Evolutionary conservation across 495 filamentous ascomycete species (phyloP), one percentile per base, ranked within the genome.

Genomic region (Cairneyella variabilis): DNA sequence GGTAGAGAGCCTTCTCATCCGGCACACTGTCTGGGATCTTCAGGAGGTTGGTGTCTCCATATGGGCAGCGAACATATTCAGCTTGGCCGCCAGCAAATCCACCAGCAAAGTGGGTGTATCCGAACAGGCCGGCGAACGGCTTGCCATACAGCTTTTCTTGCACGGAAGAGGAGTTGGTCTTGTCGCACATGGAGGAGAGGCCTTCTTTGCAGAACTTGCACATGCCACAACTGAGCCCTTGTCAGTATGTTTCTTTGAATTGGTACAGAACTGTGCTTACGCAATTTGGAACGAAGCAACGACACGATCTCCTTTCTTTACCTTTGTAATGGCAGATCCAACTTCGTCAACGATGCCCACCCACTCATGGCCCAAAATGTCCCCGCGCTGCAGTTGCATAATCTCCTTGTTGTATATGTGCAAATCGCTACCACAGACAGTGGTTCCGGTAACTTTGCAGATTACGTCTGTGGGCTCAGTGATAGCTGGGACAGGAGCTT

Each of bases 311-410:
- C 90, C 90, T 47, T 74, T 74, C 59, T 84, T 78, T 39, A 84
- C 67, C 0, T 74, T 78, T 38, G 67, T 82, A 3, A 84, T 77
- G 0, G 57, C 76, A 0, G 80, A 69, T 0, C 90, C 90, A 8
- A 88, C 76, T 16, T 79, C 74, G 36, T 91, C 88, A 5, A 93
- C 83, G 18, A 89, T 69, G 28, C 91, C 90, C 60, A 86, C 90
- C 72, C 89, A 93, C 60, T 95, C 90, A 63, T 96, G 89, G 43
- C 90, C 90, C 0, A 95, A 76, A 44, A 95, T 90, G 68, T 96
- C 90, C 37, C 91, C 89, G 58, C 88, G 84, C 55, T 84, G 70
- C 28, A 95, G 60, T 60, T 93, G 78, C 7, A 91, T 69, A 25
- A 95, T 77, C 22, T 73, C 69, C 30, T 82, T 83, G 60, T 95